Base-by-base conservation (phyloP, 345 rosid species). In the Citrus mangshanensis region DNA sequence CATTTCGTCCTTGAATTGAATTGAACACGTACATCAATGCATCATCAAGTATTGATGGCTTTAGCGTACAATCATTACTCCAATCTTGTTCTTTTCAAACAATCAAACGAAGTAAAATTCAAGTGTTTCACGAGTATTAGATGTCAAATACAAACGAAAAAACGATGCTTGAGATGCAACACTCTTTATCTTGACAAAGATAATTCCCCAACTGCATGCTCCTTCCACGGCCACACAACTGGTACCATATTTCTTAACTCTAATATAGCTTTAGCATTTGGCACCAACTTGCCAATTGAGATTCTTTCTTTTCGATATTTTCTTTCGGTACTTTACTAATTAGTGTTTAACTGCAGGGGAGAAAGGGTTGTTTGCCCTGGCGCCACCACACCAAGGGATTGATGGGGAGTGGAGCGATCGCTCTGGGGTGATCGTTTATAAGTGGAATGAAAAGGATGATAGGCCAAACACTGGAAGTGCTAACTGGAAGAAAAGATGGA, bases 341-440 rank as follows among this genome's bases (percentile, higher is more conserved):
- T 30, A 13, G 7, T 18, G 22, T 4, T 18, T 32, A 18, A 16
- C 54, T 56, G 77, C 68, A 91, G 90, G 94, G 46, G 89, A 89
- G 67, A 91, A 80, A 79, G 92, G 92, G 9, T 25, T 91, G 69
- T 83, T 85, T 78, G 78, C 92, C 14, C 72, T 86, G 76, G 89
- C 92, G 65, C 92, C 91, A 7, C 92, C 91, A 12, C 92, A 91
- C 79, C 92, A 89, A 59, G 92, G 94, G 75, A 84, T 91, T 27
- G 94, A 89, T 63, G 91, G 91, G 3, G 92, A 85, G 78, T 88
- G 92, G 94, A 86, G 72, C 6, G 90, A 91, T 73, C 49, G 78
- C 2, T 89, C 90, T 6, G 92, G 91, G n/a, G 89, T 89, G 16
- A 87, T 87, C 3, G 94, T 87, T 24, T 88, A 89, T 70, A 85